Evolutionary conservation across 1,139 yeast genomes (phyloP).

Genomic region (Pichia sp.): DNA sequence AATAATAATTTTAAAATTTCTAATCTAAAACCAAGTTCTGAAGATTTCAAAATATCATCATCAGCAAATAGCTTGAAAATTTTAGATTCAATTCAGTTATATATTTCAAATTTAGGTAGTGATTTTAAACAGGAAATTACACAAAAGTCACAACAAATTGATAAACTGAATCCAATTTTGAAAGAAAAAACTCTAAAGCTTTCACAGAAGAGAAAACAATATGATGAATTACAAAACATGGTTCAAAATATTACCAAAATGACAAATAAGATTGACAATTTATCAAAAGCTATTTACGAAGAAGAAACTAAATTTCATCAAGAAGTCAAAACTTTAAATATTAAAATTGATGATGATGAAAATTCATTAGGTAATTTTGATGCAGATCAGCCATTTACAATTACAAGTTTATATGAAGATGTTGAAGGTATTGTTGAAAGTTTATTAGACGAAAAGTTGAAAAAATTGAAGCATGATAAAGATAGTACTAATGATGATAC

Average conservation of each 20-base stretch:
- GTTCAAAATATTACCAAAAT: constrained; percentile 39
- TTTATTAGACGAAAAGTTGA: constrained; percentile 10
- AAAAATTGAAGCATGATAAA: neutral
- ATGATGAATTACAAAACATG: constrained; percentile 37
- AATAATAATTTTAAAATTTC: neutral
- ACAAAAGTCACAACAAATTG: constrained; percentile 40
- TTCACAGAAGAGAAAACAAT: constrained; percentile 38
- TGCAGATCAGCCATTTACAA: constrained; percentile 81
- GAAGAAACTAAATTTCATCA: constrained; percentile 48
- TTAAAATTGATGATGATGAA: constrained; percentile 16
- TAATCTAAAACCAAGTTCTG: neutral
- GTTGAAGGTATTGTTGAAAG: constrained; percentile 32
- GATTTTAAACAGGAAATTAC: constrained; percentile 46
- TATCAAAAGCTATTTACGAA: constrained; percentile 51
- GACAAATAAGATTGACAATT: constrained; percentile 46
- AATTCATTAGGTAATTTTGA: constrained; percentile 53
- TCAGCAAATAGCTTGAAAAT: constrained; percentile 33
- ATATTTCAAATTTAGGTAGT: constrained; percentile 35
- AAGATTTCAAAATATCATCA: constrained; percentile 1
- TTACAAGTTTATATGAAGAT: constrained; percentile 49
- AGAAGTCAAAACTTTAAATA: constrained; percentile 33
- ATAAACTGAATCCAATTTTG: constrained; percentile 40
- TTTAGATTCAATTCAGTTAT: constrained; percentile 37
- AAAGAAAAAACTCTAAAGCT: constrained; percentile 42
- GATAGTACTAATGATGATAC: neutral